phyloP scores from a whole-genome alignment of 805 yeast genomes.

The Candida nanaspora region DNA sequence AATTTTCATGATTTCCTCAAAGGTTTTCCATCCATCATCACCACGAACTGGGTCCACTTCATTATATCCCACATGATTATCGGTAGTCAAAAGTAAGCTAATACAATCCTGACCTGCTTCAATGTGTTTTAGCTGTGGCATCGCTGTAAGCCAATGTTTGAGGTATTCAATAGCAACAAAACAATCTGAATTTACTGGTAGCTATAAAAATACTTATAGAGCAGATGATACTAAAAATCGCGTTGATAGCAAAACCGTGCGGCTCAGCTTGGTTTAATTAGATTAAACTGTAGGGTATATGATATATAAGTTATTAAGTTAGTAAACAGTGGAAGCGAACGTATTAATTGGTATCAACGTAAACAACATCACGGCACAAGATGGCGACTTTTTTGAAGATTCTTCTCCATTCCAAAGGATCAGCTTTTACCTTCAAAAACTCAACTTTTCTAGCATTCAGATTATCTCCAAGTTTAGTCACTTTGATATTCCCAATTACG shows the following conservation, averaged over 20 bases:
- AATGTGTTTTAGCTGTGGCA: conserved; percentile 35
- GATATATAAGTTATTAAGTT: no score
- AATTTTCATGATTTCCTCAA: conserved; percentile 70
- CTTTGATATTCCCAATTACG: conserved; percentile 39
- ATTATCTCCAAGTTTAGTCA: conserved; percentile 31
- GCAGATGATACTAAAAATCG: no score
- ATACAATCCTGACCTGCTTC: conserved; percentile 28
- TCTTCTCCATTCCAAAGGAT: conserved; percentile 70
- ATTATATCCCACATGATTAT: conserved; percentile 91
- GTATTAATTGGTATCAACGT: conserved; percentile 22
- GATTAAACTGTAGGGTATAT: no score
- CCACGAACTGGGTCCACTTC: conserved; percentile 89
- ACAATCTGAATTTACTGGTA: no score
- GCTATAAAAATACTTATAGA: no score
- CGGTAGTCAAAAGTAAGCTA: conserved; percentile 78
- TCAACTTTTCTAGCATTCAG: conserved; percentile 39
- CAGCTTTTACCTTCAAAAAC: conserved; percentile 51
- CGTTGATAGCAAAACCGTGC: no score
- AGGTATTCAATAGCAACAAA: neutral
- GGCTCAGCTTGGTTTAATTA: no score
- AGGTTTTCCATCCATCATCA: conserved; percentile 82
- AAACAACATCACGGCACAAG: conserved; percentile 51
- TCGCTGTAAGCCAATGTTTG: conserved; percentile 3
- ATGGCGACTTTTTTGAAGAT: conserved; percentile 52
- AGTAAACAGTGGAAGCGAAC: neutral